Evolutionary conservation across 2,329 filamentous ascomycete species (phyloP).

Genomic region (Venturia carpophila): DNA sequence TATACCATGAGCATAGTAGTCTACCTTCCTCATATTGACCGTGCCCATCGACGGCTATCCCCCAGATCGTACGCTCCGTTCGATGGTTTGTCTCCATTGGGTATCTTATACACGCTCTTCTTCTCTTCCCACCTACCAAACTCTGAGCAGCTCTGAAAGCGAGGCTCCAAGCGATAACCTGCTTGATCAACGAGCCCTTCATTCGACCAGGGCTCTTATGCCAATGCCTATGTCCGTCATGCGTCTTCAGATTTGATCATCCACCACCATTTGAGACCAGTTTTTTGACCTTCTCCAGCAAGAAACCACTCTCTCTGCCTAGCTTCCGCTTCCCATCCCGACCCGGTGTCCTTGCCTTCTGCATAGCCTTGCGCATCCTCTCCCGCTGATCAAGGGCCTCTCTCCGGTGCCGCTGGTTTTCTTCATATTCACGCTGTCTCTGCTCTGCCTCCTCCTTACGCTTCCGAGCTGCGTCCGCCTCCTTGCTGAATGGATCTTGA

Average conservation of each 20-base stretch:
- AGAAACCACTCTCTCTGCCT: conserved; percentile 68
- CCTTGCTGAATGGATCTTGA: conserved; percentile 34
- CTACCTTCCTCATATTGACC: neutral
- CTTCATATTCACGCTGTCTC: conserved; percentile 51
- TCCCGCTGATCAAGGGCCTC: conserved; percentile 54
- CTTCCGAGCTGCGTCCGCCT: conserved; percentile 41
- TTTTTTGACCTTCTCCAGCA: conserved; percentile 71
- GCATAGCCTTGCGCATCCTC: conserved; percentile 60
- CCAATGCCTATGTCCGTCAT: neutral
- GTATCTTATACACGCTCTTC: neutral
- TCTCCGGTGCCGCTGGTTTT: conserved; percentile 53
- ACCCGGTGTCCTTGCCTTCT: conserved; percentile 52
- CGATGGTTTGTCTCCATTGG: neutral
- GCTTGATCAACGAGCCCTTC: neutral
- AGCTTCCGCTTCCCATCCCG: conserved; percentile 68
- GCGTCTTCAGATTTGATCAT: neutral
- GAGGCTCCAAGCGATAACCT: neutral
- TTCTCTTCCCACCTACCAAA: neutral
- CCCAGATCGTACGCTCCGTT: neutral
- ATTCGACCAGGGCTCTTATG: neutral
- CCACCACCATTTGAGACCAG: conserved; percentile 42
- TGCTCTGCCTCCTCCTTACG: conserved; percentile 57
- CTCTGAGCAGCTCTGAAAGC: neutral
- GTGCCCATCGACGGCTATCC: neutral
- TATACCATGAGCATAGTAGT: neutral